Percentiles rank a stretch among this genome's conserved stretches.
These are phyloP conservation scores for Vaccinium vitisidaea DNA, from an alignment of 148 eudicot genomes.

Conservation along the genomic window DNA sequence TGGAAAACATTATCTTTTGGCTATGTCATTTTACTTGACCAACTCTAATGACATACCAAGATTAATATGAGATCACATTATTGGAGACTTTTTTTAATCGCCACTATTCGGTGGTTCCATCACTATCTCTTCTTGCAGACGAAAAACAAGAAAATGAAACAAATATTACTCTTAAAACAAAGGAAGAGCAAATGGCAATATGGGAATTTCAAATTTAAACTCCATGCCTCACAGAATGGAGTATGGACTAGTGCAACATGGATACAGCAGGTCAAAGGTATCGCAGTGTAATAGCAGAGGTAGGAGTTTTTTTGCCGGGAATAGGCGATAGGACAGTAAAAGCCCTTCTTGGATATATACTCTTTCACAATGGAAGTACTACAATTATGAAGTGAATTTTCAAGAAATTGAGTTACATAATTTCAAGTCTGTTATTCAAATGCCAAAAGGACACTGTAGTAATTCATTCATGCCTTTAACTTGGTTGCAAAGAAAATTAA, in stretches of 20 bases:
- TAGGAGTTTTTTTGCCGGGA: background rate
- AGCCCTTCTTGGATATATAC: background rate
- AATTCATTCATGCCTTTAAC: background rate
- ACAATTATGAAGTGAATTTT: background rate
- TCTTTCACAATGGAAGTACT: background rate
- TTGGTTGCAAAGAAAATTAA: background rate
- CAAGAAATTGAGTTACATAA: background rate
- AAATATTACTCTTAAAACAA: background rate
- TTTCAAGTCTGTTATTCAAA: background rate
- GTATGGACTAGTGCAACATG: background rate
- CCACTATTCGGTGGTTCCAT: background rate
- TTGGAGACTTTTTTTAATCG: background rate
- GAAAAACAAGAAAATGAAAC: background rate
- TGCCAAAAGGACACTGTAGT: background rate
- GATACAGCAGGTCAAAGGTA: background rate
- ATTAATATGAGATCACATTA: background rate
- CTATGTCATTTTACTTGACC: background rate
- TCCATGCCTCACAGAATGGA: background rate
- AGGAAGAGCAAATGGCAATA: background rate
- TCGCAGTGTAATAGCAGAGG: background rate
- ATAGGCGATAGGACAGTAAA: background rate
- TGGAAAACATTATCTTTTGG: background rate
- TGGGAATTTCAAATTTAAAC: background rate
- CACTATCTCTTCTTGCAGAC: background rate
- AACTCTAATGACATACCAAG: constrained; percentile 13